These are phyloP conservation scores for Arachis monticola DNA, from an alignment of 331 rosid genomes.

Conservation along the genomic window DNA sequence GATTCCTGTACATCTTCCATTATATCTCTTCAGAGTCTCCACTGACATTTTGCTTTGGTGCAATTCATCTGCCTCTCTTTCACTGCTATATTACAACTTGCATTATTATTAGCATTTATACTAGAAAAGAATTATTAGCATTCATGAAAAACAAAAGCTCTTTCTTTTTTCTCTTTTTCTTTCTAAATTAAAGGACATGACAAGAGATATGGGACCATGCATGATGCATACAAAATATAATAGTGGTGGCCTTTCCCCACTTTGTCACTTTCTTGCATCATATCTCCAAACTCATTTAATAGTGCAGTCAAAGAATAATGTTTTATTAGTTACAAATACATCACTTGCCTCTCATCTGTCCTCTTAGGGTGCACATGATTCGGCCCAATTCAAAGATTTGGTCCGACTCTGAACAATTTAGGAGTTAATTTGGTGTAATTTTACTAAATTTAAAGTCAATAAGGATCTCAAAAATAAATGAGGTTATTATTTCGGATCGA, in stretches of 20 bases:
- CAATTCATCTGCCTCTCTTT: slow-evolving; percentile 35
- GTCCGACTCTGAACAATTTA: too few species aligned
- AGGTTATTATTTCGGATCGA: too few species aligned
- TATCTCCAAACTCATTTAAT: slow-evolving; percentile 23
- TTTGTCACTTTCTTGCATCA: slow-evolving; percentile 67
- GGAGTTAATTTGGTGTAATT: too few species aligned
- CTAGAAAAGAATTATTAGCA: not conserved
- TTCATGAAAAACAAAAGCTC: not conserved
- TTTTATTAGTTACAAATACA: not conserved
- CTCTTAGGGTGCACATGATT: not conserved
- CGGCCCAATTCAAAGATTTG: too few species aligned
- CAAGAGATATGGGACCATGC: slow-evolving; percentile 55
- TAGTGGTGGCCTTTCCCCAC: slow-evolving; percentile 57
- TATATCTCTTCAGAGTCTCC: slow-evolving; percentile 25
- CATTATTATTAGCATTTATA: not conserved
- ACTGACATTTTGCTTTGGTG: slow-evolving; percentile 44
- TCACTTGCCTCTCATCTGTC: not conserved
- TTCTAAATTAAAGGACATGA: slow-evolving; percentile 43
- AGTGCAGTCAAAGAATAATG: not conserved
- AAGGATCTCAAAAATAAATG: too few species aligned
- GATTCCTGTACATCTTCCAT: slow-evolving; percentile 37
- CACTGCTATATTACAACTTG: slow-evolving; percentile 31
- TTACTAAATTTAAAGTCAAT: too few species aligned
- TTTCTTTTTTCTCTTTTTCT: slow-evolving; percentile 21
- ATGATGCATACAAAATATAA: slow-evolving; percentile 34